A percentile compares a stretch with the other conserved stretches of the same genome.
phyloP scores from a whole-genome alignment of 352 stramenopile genomes.

The Phytopythium mirpurense region DNA sequence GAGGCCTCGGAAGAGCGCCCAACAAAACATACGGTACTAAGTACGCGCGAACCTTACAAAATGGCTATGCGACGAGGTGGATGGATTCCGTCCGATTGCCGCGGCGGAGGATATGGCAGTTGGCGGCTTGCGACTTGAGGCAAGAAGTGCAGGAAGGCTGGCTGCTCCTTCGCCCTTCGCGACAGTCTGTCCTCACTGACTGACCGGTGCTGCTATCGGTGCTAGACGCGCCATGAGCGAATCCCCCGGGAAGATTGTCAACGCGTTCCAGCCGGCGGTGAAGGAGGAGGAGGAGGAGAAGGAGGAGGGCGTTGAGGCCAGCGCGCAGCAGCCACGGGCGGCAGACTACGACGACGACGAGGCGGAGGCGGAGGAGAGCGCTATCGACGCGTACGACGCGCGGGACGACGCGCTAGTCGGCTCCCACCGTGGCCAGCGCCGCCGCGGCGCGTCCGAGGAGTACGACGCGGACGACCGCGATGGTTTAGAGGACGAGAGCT shows the following conservation, averaged over 20 bases:
- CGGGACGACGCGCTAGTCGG: slow-evolving; percentile 11
- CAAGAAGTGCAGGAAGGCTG: no score
- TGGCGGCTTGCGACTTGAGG: background rate
- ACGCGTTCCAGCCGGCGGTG: background rate
- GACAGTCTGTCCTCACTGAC: no score
- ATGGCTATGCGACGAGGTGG: background rate
- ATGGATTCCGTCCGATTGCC: no score
- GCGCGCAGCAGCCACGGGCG: background rate
- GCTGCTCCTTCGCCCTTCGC: no score
- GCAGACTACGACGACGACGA: background rate
- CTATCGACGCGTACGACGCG: slow-evolving; percentile 28
- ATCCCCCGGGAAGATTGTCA: background rate
- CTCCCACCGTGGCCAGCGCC: background rate
- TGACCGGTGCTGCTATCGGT: no score
- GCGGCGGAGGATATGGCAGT: background rate
- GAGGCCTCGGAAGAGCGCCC: no score
- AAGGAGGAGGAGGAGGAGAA: background rate
- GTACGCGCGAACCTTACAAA: background rate
- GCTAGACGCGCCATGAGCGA: background rate
- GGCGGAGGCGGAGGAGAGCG: slow-evolving; percentile 4
- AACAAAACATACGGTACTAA: no score
- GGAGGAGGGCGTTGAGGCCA: background rate
- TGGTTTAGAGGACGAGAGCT: slow-evolving; percentile 14
- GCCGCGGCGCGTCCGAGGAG: slow-evolving; percentile 10
- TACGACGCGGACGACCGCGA: slow-evolving; percentile 17